Evolutionary conservation across 2,329 filamentous ascomycete genomes (phyloP).

Genomic region (Teratosphaeria destructans): DNA sequence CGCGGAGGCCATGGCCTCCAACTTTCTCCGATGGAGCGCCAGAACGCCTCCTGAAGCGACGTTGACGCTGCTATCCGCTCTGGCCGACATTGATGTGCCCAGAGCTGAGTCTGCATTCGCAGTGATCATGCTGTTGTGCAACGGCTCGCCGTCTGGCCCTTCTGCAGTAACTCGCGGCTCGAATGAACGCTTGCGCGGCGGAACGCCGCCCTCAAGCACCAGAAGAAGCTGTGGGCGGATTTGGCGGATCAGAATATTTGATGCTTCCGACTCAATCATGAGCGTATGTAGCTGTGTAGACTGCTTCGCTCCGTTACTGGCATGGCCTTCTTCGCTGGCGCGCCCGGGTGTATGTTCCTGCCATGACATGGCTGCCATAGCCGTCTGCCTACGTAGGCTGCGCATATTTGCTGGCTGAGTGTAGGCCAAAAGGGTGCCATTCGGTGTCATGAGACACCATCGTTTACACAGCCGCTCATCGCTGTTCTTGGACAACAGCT

Average conservation of each 20-base stretch:
- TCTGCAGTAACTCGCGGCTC: slow-evolving; percentile 36
- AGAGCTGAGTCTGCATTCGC: slow-evolving; percentile 1
- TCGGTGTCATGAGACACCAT: slow-evolving; percentile 41
- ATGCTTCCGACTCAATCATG: slow-evolving; percentile 35
- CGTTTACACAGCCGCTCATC: slow-evolving; percentile 33
- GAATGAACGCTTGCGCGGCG: slow-evolving; percentile 28
- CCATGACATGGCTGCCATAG: slow-evolving; percentile 40
- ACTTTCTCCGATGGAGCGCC: slow-evolving; percentile 39
- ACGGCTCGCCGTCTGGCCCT: slow-evolving; percentile 24
- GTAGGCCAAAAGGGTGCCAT: slow-evolving; percentile 41
- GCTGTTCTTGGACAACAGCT: slow-evolving; percentile 34
- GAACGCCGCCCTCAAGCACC: slow-evolving; percentile 38
- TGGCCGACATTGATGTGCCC: slow-evolving; percentile 21
- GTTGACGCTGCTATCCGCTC: slow-evolving; percentile 13
- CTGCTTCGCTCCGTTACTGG: slow-evolving; percentile 4
- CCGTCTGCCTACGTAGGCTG: slow-evolving; percentile 39
- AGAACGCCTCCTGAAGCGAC: slow-evolving; percentile 27
- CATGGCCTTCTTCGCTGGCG: slow-evolving; percentile 3
- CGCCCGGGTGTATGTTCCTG: slow-evolving; percentile 30
- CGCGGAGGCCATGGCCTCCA: slow-evolving; percentile 36
- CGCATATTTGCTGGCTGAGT: slow-evolving; percentile 39
- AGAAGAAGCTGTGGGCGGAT: slow-evolving; percentile 38
- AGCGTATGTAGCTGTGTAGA: slow-evolving; percentile 30
- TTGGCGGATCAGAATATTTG: slow-evolving; percentile 37
- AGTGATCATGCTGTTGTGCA: not conserved